Evolutionary conservation across 345 rosid species (phyloP).

Genomic region (Ceriops tagal): DNA sequence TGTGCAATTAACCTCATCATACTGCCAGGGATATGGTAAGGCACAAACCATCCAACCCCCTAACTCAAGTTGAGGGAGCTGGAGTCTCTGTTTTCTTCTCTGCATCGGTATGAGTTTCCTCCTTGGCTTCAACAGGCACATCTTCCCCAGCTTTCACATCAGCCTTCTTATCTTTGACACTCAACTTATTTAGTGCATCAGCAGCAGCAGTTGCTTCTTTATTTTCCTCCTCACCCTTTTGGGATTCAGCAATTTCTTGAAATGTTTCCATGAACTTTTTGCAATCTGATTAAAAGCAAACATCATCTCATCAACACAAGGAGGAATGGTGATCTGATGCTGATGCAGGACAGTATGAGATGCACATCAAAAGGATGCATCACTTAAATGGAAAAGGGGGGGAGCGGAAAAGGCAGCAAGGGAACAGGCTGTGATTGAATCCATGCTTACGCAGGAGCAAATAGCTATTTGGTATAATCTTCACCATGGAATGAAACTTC

Average conservation of each 20-base stretch:
- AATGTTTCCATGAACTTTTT: conserved; percentile 75
- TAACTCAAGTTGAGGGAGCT: conserved; percentile 41
- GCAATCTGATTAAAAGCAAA: conserved; percentile 49
- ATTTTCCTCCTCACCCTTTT: conserved; percentile 53
- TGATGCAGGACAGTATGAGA: no score
- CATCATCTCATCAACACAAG: not conserved
- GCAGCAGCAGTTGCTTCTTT: conserved; percentile 68
- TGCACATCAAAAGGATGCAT: no score
- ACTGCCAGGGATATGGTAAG: conserved; percentile 12
- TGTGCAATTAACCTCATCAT: conserved; percentile 8
- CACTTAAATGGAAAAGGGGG: no score
- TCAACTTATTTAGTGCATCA: conserved; percentile 61
- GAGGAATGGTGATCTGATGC: not conserved
- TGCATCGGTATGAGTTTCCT: conserved; percentile 31
- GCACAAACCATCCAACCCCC: conserved; percentile 4
- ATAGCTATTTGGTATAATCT: no score
- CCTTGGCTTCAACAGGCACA: conserved; percentile 27
- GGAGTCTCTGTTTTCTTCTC: conserved; percentile 53
- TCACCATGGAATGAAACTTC: no score
- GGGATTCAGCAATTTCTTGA: conserved; percentile 69
- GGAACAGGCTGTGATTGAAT: no score
- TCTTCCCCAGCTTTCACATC: conserved; percentile 41
- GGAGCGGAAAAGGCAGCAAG: no score
- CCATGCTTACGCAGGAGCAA: no score
- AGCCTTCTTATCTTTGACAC: conserved; percentile 58